Evolutionary conservation across 2,329 filamentous ascomycete species (phyloP).

Genomic region (Alternaria gansuensis): DNA sequence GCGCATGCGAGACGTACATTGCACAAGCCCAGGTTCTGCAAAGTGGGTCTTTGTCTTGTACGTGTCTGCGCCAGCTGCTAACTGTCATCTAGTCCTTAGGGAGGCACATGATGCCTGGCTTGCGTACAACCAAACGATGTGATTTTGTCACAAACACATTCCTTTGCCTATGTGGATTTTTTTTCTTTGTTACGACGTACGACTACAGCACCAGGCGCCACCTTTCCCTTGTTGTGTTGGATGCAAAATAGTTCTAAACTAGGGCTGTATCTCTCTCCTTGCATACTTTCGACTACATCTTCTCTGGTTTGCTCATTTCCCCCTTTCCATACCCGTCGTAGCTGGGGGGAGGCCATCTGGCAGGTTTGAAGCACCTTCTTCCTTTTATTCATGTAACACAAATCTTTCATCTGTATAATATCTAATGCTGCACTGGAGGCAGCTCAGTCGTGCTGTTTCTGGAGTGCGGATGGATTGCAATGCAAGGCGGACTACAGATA

Average conservation of each 20-base stretch:
- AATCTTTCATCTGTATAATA: conserved; percentile 37
- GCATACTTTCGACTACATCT: conserved; percentile 8
- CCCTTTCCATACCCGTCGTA: conserved; percentile 25
- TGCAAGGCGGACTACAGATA: conserved; percentile 14
- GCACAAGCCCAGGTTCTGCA: conserved; percentile 50
- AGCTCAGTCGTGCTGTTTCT: conserved; percentile 14
- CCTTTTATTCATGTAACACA: conserved; percentile 15
- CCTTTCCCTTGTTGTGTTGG: conserved; percentile 21
- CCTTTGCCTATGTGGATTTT: conserved; percentile 16
- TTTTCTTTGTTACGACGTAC: conserved; percentile 23
- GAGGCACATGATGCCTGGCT: conserved; percentile 53
- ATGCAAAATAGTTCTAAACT: conserved; percentile 19
- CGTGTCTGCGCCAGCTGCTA: conserved; percentile 14
- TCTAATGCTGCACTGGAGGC: conserved; percentile 37
- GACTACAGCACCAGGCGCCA: conserved; percentile 22
- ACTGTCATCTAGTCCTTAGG: conserved; percentile 42
- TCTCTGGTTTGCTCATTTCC: conserved; percentile 9
- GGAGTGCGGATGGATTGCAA: conserved; percentile 7
- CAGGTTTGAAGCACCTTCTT: conserved; percentile 22
- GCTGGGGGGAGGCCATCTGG: conserved; percentile 16
- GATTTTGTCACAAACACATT: conserved; percentile 16
- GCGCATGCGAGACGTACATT: conserved; percentile 57
- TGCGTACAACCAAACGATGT: conserved; percentile 41
- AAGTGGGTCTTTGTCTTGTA: conserved; percentile 34
- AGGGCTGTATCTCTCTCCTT: conserved; percentile 15